Evolutionary conservation across 2,329 filamentous ascomycete genomes (phyloP).

Genomic region (Blastomyces parvus): DNA sequence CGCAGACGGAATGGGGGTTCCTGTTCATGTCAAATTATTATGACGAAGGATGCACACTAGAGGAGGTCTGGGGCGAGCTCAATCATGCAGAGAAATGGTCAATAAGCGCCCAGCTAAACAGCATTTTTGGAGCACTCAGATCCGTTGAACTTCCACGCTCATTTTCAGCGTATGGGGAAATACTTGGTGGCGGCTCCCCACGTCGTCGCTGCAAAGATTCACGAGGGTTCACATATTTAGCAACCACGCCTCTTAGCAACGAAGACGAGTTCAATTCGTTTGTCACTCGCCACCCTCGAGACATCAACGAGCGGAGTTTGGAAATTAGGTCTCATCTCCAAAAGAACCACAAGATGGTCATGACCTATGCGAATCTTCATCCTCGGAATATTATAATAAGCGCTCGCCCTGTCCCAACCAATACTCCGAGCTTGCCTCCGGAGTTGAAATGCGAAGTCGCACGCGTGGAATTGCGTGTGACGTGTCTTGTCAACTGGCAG

Average conservation of each 20-base stretch:
- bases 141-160: not conserved
- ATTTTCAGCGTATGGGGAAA: not conserved
- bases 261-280: not conserved
- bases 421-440: not conserved
- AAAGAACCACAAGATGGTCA: not conserved
- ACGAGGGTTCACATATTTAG: not conserved
- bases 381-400: not conserved
- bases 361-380: not conserved
- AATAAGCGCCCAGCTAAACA: not conserved
- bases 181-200: not conserved
- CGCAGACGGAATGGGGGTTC: not conserved
- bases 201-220: not conserved
- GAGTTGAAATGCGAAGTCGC: not conserved
- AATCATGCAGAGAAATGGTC: not conserved
- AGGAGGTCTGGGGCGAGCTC: not conserved
- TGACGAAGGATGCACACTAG: not conserved
- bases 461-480: not conserved
- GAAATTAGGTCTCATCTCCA: not conserved
- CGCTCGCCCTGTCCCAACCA: not conserved
- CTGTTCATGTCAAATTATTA: not conserved
- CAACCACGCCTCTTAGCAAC: not conserved
- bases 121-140: slow-evolving; percentile 1
- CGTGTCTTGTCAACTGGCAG: slow-evolving; percentile 1
- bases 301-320: not conserved
- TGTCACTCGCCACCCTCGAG: not conserved